These are phyloP conservation scores for Raddia guianensis DNA, from an alignment of 176 grass and related monocot species.

Conservation along the genomic window DNA sequence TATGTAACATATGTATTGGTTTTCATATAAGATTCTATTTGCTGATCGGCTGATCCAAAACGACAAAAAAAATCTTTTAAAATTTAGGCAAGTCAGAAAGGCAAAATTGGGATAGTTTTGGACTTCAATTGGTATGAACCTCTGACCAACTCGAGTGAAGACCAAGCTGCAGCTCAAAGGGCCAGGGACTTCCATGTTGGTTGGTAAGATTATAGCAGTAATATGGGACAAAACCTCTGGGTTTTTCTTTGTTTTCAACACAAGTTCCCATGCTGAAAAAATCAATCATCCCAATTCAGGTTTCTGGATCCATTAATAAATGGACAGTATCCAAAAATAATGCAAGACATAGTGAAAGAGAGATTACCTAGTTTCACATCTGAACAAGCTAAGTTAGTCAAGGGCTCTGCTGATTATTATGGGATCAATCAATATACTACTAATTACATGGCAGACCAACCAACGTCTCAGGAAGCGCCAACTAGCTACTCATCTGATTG, in stretches of 20 bases:
- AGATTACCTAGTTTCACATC: constrained; percentile 70
- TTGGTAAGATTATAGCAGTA: constrained; percentile 58
- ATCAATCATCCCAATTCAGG: constrained; percentile 43
- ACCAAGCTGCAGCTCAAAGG: constrained; percentile 75
- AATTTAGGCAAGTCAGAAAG: constrained; percentile 68
- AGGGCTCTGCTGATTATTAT: constrained; percentile 80
- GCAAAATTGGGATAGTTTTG: constrained; percentile 75
- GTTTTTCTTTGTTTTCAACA: constrained; percentile 21
- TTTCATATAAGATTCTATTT: constrained; percentile 5
- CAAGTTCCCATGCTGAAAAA: constrained; percentile 12
- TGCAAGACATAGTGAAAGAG: constrained; percentile 77
- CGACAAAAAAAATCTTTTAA: not conserved
- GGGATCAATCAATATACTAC: constrained; percentile 96
- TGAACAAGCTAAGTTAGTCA: constrained; percentile 85
- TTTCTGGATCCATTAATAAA: constrained; percentile 79
- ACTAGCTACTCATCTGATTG: constrained; percentile 80
- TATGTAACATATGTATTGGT: constrained; percentile 2
- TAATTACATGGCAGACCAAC: constrained; percentile 61
- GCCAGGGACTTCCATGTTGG: constrained; percentile 89
- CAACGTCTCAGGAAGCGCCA: constrained; percentile 37
- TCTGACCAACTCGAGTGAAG: constrained; percentile 60
- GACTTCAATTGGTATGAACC: constrained; percentile 76
- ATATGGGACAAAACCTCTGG: not conserved
- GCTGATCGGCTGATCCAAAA: constrained; percentile 29
- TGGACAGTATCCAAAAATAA: constrained; percentile 70